phyloP scores from a whole-genome alignment of 2,329 filamentous ascomycete species.

The Phaeosphaeria sp. region DNA sequence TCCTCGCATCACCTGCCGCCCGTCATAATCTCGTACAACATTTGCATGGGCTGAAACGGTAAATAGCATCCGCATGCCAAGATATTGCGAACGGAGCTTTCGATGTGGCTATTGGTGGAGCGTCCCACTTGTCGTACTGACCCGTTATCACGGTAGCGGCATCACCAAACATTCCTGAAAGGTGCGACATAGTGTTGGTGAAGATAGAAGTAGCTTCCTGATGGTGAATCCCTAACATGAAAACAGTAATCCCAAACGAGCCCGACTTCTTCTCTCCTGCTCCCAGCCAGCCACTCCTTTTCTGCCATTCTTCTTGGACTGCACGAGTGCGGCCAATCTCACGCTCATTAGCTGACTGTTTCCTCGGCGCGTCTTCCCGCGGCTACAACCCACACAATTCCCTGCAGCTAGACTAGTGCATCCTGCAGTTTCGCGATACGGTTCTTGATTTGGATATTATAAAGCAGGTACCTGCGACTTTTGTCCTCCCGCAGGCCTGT shows the following conservation, averaged over 20 bases:
- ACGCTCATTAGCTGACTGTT: constrained; percentile 3
- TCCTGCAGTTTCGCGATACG: constrained; percentile 8
- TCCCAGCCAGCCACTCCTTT: background rate
- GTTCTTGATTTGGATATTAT: constrained; percentile 1
- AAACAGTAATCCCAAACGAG: background rate
- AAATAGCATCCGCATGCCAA: background rate
- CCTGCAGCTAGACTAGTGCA: constrained; percentile 17
- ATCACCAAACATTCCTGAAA: background rate
- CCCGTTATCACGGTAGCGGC: background rate
- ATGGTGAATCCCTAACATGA: background rate
- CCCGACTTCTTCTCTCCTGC: background rate
- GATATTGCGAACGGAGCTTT: background rate
- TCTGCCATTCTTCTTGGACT: constrained; percentile 5
- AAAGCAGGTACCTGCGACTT: constrained; percentile 1
- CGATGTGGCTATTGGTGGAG: background rate
- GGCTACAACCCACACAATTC: constrained; percentile 1
- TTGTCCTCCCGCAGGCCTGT: background rate
- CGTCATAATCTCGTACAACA: background rate
- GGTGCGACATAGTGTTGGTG: background rate
- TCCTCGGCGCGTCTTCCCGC: constrained; percentile 4
- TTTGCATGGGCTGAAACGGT: background rate
- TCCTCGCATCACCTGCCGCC: background rate
- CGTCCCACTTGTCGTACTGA: background rate
- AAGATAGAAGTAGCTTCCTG: background rate
- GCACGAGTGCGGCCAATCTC: background rate